Base-by-base conservation (phyloP, 352 stramenopile genomes). In the Sclerospora graminicola region DNA sequence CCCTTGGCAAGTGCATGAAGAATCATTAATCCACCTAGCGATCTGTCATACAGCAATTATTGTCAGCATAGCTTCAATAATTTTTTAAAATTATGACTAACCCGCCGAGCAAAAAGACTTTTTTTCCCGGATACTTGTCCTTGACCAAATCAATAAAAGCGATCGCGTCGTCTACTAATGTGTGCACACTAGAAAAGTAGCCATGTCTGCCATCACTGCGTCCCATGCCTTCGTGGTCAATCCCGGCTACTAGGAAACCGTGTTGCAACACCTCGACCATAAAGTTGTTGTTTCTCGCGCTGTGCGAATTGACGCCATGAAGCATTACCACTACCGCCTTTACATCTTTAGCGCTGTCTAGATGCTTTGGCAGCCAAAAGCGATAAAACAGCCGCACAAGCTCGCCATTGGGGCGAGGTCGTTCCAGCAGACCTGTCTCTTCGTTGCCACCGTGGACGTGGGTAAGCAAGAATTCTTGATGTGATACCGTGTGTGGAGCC, bases 231-330 rank as follows among this genome's bases (percentile, higher is more conserved):
- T 85, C 75, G 34, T 80, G 68, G 36, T 90, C 78, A 24, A 87
- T 45, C 1, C 66, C 66, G 0, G 74, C 76, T 20, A 85, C 67
- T 11, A 87, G 30, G 43, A 84, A 90, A 14, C 76, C 74, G 35
- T 54, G 67, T 19, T 63, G 43, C 31, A 90, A 49, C 21, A 85
- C 56, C 39, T 82, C 66, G 30, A 80, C 57, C 63, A 83, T 84
- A 56, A 88, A 85, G 38, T 53, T 68, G 27, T 75, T 82, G 60
- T 82, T 84, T 34, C 78, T 68, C n/a, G 66, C 75, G 45, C 75
- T 87, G 57, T 90, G 78, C 30, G 73, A 82, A 45, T 86, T 90
- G 29, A 90, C 50, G 31, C 78, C 75, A 31, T 90, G 78, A 21
- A 90, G 46, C 31, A 84, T 67, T 14, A 88, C 57, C n/a, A 90